Percentiles rank a stretch among this genome's conserved stretches.
Evolutionary conservation across 257 asterid species (phyloP).

Genomic region (Ballota nigra): DNA sequence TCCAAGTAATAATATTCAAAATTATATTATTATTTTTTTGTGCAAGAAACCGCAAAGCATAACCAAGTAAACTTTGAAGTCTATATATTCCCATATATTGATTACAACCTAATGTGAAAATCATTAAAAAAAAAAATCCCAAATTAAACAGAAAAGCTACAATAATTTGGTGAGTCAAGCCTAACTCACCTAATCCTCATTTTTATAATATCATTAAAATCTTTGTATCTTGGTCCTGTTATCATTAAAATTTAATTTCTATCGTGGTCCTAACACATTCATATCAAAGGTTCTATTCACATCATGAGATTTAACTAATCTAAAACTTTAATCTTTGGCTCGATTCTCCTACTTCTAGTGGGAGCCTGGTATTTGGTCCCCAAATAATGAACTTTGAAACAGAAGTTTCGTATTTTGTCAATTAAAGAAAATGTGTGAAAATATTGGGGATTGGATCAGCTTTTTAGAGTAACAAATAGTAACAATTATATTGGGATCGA

Average conservation of each 20-base stretch:
- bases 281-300: constrained; percentile 20
- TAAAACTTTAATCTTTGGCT: background rate
- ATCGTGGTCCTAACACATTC: background rate
- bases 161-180: background rate
- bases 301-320: constrained; percentile 13
- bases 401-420: background rate
- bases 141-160: background rate
- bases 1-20: no score
- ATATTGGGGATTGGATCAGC: background rate
- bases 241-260: background rate
- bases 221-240: background rate
- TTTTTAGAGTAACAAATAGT: background rate
- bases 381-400: background rate
- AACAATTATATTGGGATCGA: background rate
- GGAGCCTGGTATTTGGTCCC: constrained; percentile 1
- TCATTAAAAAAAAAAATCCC: background rate
- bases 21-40: no score
- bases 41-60: background rate
- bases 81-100: background rate
- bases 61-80: background rate
- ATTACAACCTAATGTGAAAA: background rate
- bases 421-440: background rate
- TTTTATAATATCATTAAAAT: background rate
- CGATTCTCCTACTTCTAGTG: constrained; percentile 16
- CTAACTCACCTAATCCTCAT: constrained; percentile 1